phyloP scores from a whole-genome alignment of 495 filamentous ascomycete species.

The Podospora appendiculata region DNA sequence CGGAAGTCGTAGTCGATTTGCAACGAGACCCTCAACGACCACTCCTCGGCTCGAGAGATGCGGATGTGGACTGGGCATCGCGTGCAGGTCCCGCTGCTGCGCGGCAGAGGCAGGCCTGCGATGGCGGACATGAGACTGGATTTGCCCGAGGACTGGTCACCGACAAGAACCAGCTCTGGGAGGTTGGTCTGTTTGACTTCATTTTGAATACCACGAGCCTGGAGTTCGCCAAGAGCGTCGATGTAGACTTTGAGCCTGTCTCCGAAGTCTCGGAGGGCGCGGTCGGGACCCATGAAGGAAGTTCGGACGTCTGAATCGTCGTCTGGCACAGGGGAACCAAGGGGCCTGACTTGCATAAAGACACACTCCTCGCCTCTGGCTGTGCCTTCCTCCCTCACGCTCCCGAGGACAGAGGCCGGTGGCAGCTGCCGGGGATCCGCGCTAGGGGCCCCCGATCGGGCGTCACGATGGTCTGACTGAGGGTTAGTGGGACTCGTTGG shows the following conservation, averaged over 20 bases:
- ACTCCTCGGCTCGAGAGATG: slow-evolving; percentile 48
- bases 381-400: slow-evolving; percentile 4
- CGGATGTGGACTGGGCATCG: slow-evolving; percentile 72
- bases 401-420: neutral
- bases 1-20: slow-evolving; percentile 48
- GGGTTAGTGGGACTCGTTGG: too few species aligned
- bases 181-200: slow-evolving; percentile 42
- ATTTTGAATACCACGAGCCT: slow-evolving; percentile 39
- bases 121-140: slow-evolving; percentile 74
- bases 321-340: neutral
- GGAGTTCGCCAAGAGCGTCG: slow-evolving; percentile 39
- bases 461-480: neutral
- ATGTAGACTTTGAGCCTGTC: slow-evolving; percentile 37
- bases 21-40: slow-evolving; percentile 58
- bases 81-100: slow-evolving; percentile 63
- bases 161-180: slow-evolving; percentile 70
- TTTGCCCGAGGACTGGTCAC: slow-evolving; percentile 77
- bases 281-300: slow-evolving; percentile 27
- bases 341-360: slow-evolving; percentile 13
- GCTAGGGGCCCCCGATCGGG: slow-evolving; percentile 19
- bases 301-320: neutral
- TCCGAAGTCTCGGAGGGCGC: slow-evolving; percentile 32
- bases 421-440: slow-evolving; percentile 9
- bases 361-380: slow-evolving; percentile 10
- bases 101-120: slow-evolving; percentile 67